Conservation (phyloP, 176 grass and related monocot species). For the Metroxylon sagu region DNA sequence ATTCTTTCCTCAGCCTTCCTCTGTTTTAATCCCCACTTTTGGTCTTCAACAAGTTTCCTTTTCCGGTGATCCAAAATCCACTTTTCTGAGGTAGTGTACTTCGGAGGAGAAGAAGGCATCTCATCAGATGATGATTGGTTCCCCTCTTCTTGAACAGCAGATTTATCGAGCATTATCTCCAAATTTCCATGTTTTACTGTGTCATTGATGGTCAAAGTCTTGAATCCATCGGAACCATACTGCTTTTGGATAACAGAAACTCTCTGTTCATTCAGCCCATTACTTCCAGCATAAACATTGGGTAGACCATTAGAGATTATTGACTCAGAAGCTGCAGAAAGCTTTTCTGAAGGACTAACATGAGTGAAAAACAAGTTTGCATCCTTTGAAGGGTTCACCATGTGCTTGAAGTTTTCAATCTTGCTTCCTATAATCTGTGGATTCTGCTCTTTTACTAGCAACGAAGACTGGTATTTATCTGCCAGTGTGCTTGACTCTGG, state of each 20-base stretch:
- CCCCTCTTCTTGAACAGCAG: slow-evolving; percentile 53
- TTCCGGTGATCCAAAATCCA: slow-evolving; percentile 78
- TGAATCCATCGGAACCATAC: slow-evolving; percentile 11
- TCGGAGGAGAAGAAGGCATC: slow-evolving; percentile 57
- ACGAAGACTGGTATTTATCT: slow-evolving; percentile 42
- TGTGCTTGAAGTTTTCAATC: slow-evolving; percentile 30
- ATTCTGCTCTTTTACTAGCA: slow-evolving; percentile 40
- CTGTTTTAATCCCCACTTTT: slow-evolving; percentile 44
- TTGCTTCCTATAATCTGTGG: slow-evolving; percentile 30
- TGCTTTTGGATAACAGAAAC: slow-evolving; percentile 12
- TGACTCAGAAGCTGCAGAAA: neutral
- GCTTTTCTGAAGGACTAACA: slow-evolving; percentile 8
- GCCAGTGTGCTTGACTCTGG: slow-evolving; percentile 14
- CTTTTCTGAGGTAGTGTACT: slow-evolving; percentile 78
- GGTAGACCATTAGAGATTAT: slow-evolving; percentile 1
- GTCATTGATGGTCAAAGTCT: neutral
- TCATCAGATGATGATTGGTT: slow-evolving; percentile 46
- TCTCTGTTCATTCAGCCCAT: slow-evolving; percentile 4
- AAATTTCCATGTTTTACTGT: neutral
- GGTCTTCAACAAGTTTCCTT: slow-evolving; percentile 53
- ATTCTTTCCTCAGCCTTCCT: slow-evolving; percentile 65
- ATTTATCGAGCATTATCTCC: slow-evolving; percentile 40
- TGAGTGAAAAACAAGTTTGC: slow-evolving; percentile 1
- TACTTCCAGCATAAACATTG: slow-evolving; percentile 1
- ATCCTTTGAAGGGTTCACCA: slow-evolving; percentile 11